A percentile compares a stretch with the other conserved stretches of the same genome.
phyloP scores from a whole-genome alignment of 169 alveolate genomes.

The Plasmodium chabaudi region DNA sequence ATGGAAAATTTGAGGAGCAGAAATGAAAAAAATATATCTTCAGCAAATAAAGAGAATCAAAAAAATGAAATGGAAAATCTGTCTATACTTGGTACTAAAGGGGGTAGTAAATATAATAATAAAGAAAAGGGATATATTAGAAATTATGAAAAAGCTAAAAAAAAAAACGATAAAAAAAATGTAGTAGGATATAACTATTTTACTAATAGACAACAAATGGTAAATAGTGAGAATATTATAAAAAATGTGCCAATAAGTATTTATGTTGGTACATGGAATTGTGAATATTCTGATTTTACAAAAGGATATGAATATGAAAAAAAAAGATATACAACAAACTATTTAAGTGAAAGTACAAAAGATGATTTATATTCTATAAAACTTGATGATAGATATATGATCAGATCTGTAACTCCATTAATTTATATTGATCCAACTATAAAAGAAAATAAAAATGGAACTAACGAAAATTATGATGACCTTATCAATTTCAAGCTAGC shows the following conservation, averaged over 20 bases:
- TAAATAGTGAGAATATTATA: constrained; percentile 34
- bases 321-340: constrained; percentile 15
- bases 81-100: neutral
- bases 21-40: neutral
- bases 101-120: neutral
- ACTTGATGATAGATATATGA: constrained; percentile 21
- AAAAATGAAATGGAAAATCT: no score
- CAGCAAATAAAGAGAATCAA: no score
- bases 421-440: constrained; percentile 4
- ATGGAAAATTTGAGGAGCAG: neutral
- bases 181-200: constrained; percentile 64
- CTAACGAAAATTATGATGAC: no score
- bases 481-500: no score
- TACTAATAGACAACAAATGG: constrained; percentile 32
- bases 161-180: constrained; percentile 14
- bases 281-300: constrained; percentile 79
- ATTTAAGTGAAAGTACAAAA: constrained; percentile 6
- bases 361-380: constrained; percentile 13
- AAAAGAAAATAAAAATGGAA: neutral
- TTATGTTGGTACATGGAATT: constrained; percentile 87
- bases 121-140: neutral
- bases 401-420: constrained; percentile 31
- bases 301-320: constrained; percentile 58
- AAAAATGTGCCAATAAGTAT: constrained; percentile 78
- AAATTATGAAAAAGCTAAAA: neutral